Evolutionary conservation across 1,139 yeast species (phyloP).

Genomic region (Diutina pseudorugosa): DNA sequence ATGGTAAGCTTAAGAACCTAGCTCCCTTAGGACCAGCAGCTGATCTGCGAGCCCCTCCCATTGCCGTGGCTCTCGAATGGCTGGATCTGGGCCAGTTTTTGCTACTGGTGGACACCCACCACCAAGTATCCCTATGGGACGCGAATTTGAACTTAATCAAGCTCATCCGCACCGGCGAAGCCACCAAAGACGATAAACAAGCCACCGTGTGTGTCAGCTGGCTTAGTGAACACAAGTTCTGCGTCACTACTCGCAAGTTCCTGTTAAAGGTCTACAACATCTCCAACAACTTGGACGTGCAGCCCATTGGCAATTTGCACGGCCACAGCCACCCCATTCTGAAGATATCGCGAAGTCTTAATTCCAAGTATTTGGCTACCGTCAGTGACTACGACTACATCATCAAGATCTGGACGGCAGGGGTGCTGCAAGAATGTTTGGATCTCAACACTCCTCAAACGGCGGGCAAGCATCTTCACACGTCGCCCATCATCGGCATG

Average conservation of each 20-base stretch:
- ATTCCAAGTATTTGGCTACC: constrained; percentile 47
- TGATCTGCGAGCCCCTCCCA: constrained; percentile 6
- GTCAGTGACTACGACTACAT: constrained; percentile 61
- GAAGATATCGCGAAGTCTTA: constrained; percentile 39
- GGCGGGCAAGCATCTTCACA: constrained; percentile 21
- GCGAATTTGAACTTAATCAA: constrained; percentile 22
- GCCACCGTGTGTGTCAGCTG: constrained; percentile 36
- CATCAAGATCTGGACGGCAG: constrained; percentile 64
- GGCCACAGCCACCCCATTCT: constrained; percentile 63
- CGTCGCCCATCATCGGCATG: constrained; percentile 43
- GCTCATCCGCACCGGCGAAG: constrained; percentile 12
- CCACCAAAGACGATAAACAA: background rate
- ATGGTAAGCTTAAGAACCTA: constrained; percentile 52
- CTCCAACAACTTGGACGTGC: constrained; percentile 12
- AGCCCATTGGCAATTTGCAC: constrained; percentile 46
- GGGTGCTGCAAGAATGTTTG: constrained; percentile 33
- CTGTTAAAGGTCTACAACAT: constrained; percentile 7
- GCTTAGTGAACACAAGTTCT: constrained; percentile 62
- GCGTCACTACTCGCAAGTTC: constrained; percentile 40
- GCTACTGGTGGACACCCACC: constrained; percentile 21
- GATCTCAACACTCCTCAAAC: constrained; percentile 13
- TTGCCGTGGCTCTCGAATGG: constrained; percentile 19
- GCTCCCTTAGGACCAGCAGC: constrained; percentile 30
- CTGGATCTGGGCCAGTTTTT: constrained; percentile 23
- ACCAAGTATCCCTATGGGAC: constrained; percentile 27